Base-by-base conservation (phyloP, 2,329 filamentous ascomycete species). In the Nannizziopsis arthrosporioides region DNA sequence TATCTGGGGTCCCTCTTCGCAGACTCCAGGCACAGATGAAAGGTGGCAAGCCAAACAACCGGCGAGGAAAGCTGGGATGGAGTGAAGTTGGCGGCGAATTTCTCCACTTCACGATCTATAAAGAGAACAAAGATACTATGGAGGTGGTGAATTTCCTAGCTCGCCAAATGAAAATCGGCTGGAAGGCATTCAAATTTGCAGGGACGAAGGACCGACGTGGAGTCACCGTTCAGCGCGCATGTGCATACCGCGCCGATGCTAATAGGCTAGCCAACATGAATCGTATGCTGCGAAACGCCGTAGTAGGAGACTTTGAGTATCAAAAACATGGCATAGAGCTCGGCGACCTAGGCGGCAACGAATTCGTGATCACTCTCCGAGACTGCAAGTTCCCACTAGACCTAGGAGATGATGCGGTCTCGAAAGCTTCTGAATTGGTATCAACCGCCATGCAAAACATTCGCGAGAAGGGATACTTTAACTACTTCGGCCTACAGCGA, bases 61-160 rank as follows among this genome's bases (percentile, higher is more conserved):
- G 55, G 42, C 63, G 64, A 43, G 66, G 69, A 39, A 75, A 74
- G 55, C 58, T 76, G 32, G 72, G 69, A 45, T 84, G 80, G 80
- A 69, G 78, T 46, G 80, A 84, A 54, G 69, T 81, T 37, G 81
- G 74, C n/a, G 86, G 84, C 14, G 82, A 88, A 42, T 92, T 86
- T 63, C 70, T 94, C 11, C 88, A 94, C 64, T 94, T 94, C 63
- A 90, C 85, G 0, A 73, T 95, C 44, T 93, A 90, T 76, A 95
- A 95, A 68, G 89, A 94, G 68, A 95, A 95, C 68, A 89, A 90
- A 61, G 89, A 95, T 62, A 95, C 89, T 1, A 93, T 94, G 85
- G 89, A 95, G 57, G 82, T 86, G 0, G 74, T 93, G 46, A 82
- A 79, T 46, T 85, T 84, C 59, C 75, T 95, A 36, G 78, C 82